phyloP scores from a whole-genome alignment of 1,284 basidiomycete species.

The Apiotrichum gracile region DNA sequence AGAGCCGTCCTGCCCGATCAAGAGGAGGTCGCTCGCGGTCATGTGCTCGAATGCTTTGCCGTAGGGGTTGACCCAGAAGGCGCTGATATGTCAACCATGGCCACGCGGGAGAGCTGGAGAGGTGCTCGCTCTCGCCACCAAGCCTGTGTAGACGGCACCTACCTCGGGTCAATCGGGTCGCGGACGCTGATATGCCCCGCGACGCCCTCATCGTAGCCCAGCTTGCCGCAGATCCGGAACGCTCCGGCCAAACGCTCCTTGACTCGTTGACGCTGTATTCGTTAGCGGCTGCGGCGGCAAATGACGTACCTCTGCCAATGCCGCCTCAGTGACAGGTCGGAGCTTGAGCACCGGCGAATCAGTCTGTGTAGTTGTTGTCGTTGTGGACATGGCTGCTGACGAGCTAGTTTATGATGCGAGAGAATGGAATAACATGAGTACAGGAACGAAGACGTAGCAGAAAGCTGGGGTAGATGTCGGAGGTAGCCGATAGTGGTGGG shows the following conservation, averaged over 20 bases:
- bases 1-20: slow-evolving; percentile 54
- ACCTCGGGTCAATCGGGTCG: slow-evolving; percentile 53
- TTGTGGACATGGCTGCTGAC: no score
- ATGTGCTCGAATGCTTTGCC: slow-evolving; percentile 49
- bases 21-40: slow-evolving; percentile 51
- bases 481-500: no score
- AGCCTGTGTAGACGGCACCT: slow-evolving; percentile 9
- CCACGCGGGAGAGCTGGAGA: no score
- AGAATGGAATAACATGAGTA: no score
- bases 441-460: no score
- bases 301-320: no score
- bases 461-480: no score
- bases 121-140: no score
- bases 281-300: not conserved
- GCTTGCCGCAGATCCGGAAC: slow-evolving; percentile 47
- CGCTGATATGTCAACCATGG: not conserved
- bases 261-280: slow-evolving; percentile 49
- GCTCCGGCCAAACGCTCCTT: slow-evolving; percentile 52
- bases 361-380: not conserved
- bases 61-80: slow-evolving; percentile 57
- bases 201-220: slow-evolving; percentile 59
- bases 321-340: not conserved
- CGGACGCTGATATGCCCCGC: slow-evolving; percentile 61
- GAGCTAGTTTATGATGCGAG: no score
- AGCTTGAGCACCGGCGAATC: slow-evolving; percentile 3